phyloP scores from a whole-genome alignment of 202 grass and related monocot genomes.

The Bolboschoenoplectus hybrid region DNA sequence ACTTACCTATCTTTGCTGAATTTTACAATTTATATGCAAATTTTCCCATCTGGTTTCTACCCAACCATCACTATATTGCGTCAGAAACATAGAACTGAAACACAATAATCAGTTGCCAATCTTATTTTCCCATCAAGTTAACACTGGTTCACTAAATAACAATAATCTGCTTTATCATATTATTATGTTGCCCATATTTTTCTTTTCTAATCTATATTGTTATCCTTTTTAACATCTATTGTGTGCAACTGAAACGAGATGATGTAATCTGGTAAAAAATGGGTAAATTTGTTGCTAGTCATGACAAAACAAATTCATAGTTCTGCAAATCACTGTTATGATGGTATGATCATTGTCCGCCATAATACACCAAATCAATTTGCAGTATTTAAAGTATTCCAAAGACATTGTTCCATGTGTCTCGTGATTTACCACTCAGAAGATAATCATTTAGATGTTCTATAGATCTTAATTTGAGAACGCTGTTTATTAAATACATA shows the following conservation, averaged over 20 bases:
- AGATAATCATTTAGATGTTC: background rate
- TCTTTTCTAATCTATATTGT: background rate
- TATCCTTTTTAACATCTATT: background rate
- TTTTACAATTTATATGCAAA: background rate
- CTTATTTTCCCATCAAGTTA: background rate
- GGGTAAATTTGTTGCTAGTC: background rate
- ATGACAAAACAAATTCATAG: background rate
- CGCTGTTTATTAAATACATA: background rate
- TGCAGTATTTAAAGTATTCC: background rate
- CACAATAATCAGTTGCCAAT: background rate
- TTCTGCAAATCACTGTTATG: background rate
- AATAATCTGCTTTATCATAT: background rate
- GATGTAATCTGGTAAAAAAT: background rate
- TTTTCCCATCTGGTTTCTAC: background rate
- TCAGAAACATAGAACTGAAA: background rate
- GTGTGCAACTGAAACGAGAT: too few relatives aligned
- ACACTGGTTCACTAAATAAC: background rate
- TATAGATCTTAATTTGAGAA: background rate
- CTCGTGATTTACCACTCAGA: background rate
- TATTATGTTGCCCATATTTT: background rate
- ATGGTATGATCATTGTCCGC: background rate
- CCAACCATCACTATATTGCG: slow-evolving; percentile 2
- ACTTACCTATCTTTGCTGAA: background rate
- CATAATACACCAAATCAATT: background rate
- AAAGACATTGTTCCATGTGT: background rate